These are phyloP conservation scores for Actinomortierella ambigua DNA, from an alignment of 371 early-diverging fungal species.

Conservation along the genomic window DNA sequence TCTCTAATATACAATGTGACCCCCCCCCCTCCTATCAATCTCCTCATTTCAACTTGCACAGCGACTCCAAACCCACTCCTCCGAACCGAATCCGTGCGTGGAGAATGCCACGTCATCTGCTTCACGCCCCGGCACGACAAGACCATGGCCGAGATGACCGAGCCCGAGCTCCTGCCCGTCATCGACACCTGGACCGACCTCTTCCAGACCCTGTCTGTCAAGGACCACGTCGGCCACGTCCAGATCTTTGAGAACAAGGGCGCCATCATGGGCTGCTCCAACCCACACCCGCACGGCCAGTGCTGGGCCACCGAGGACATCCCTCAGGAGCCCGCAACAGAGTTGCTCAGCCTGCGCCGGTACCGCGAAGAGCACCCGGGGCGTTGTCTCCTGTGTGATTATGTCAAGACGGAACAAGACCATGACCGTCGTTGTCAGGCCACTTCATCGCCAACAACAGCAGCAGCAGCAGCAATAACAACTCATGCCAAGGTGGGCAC, in stretches of 20 bases:
- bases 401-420: constrained; percentile 67
- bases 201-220: constrained; percentile 53
- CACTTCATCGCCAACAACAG: background rate
- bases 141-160: constrained; percentile 86
- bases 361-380: constrained; percentile 58
- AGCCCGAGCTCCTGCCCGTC: constrained; percentile 64
- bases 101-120: constrained; percentile 88
- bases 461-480: constrained; percentile 1
- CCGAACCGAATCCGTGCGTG: constrained; percentile 72
- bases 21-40: too few species aligned
- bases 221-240: constrained; percentile 67
- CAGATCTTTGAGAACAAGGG: constrained; percentile 98
- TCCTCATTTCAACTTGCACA: too few species aligned
- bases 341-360: constrained; percentile 60
- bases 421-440: background rate
- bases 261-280: constrained; percentile 94
- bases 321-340: constrained; percentile 78
- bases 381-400: constrained; percentile 81
- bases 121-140: constrained; percentile 88
- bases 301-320: constrained; percentile 89
- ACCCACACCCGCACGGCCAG: constrained; percentile 93
- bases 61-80: constrained; percentile 57
- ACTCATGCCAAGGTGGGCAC: too few species aligned
- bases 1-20: too few species aligned
- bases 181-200: constrained; percentile 78